phyloP scores from a whole-genome alignment of 2,329 filamentous ascomycete genomes.

The Albophoma yamanashiensis region DNA sequence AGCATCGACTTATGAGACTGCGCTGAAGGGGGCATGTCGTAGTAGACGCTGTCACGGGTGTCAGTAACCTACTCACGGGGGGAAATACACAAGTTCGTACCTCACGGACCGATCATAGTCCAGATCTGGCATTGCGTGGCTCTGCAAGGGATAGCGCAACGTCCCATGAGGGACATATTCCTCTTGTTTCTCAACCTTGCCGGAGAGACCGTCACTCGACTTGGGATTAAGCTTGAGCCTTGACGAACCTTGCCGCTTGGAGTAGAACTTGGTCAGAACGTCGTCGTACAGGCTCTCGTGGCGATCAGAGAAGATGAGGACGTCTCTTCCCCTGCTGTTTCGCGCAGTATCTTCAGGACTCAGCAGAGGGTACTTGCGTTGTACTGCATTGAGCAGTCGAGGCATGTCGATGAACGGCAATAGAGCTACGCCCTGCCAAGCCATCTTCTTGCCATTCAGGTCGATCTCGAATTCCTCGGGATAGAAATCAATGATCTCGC shows the following conservation, averaged over 20 bases:
- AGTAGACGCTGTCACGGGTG: slow-evolving; percentile 55
- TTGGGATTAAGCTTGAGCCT: slow-evolving; percentile 65
- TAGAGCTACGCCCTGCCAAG: slow-evolving; percentile 91
- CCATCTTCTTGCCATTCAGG: slow-evolving; percentile 95
- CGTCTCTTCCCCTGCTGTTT: slow-evolving; percentile 71
- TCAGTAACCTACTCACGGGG: background rate
- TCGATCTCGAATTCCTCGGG: slow-evolving; percentile 90
- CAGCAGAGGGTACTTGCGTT: slow-evolving; percentile 69
- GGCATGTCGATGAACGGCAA: slow-evolving; percentile 95
- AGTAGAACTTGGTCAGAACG: slow-evolving; percentile 77
- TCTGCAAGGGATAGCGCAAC: slow-evolving; percentile 66
- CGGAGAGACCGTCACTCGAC: slow-evolving; percentile 67
- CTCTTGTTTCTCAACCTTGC: slow-evolving; percentile 71
- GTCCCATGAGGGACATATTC: slow-evolving; percentile 76
- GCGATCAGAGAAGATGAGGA: slow-evolving; percentile 72
- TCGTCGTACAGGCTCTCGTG: slow-evolving; percentile 76
- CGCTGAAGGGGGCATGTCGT: slow-evolving; percentile 64
- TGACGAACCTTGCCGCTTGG: slow-evolving; percentile 64
- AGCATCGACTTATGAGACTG: slow-evolving; percentile 90
- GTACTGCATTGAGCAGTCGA: slow-evolving; percentile 71
- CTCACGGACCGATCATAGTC: slow-evolving; percentile 81
- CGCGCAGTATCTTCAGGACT: slow-evolving; percentile 66
- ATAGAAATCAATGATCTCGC: slow-evolving; percentile 95
- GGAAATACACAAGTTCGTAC: slow-evolving; percentile 33
- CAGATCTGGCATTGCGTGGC: slow-evolving; percentile 60